Evolutionary conservation across 108 stramenopile species (phyloP), one percentile per base, ranked within the genome.

Genomic region (Bacterosira constricta): DNA sequence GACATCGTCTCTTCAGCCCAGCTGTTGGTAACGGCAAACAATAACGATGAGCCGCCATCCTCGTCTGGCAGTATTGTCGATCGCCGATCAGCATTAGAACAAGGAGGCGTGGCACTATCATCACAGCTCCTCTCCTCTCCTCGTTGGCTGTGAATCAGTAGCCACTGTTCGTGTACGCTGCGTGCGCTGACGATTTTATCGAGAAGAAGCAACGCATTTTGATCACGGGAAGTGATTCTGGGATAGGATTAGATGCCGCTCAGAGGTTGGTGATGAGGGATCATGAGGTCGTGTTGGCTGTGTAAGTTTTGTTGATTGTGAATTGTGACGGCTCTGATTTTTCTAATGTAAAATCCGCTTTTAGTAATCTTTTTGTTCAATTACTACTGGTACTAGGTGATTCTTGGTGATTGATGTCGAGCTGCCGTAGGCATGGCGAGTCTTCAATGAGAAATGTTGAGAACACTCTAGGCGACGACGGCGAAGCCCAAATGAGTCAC

Each of bases 221-320:
- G n/a, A 73, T 83, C 31, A 83, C 82, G 5, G 82, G 82, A 2
- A 55, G 64, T 12, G 86, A 87, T 58, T 80, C 78, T 9, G 93
- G 93, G 4, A 90, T 94, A 35, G 93, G 93, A 1, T 71, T 84
- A 39, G 90, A 94, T 82, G 93, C 93, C 4, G 80, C 86, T 6
- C 65, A 75, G 41, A 73, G 85, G 10, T 54, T 94, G 39, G 80
- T 86, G 13, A 29, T 56, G 30, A 44, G 59, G 29, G 89, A 85
- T 15, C 88, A 89, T 44, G 82, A 57, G 21, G 51, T 94, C 6
- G 69, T 90, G 36, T 52, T 88, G 38, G 77, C 85, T 29, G 66
- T 65, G 9, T 26, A 9, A 30, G 13, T n/a, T 46, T 26, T 23
- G 25, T 23, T 29, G 8, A n/a, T n/a, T n/a, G n/a, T n/a, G n/a